phyloP scores from a whole-genome alignment of 805 yeast genomes.

The Maudiozyma serrabonitensis region DNA sequence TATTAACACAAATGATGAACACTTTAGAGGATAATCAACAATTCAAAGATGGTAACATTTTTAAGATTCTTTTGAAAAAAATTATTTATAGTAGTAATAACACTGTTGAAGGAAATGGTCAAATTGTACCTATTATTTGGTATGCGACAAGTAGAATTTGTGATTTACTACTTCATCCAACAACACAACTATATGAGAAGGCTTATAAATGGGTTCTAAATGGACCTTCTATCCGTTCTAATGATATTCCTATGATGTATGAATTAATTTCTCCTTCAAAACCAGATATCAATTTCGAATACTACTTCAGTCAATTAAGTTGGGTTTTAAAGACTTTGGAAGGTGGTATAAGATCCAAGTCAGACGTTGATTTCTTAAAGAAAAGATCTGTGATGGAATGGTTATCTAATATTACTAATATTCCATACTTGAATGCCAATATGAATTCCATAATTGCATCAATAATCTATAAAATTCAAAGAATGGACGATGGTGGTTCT shows the following conservation, averaged over 20 bases:
- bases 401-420: constrained; percentile 43
- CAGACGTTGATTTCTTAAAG: constrained; percentile 47
- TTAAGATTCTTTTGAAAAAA: constrained; percentile 43
- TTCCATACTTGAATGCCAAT: constrained; percentile 39
- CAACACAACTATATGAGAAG: constrained; percentile 65
- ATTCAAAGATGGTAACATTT: constrained; percentile 48
- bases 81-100: constrained; percentile 27
- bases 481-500: constrained; percentile 50
- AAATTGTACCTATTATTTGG: constrained; percentile 43
- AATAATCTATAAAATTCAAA: constrained; percentile 39
- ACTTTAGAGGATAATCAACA: constrained; percentile 34
- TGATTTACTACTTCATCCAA: constrained; percentile 55
- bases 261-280: constrained; percentile 23
- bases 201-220: constrained; percentile 54
- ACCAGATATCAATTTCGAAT: constrained; percentile 24
- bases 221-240: constrained; percentile 30
- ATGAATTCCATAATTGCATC: constrained; percentile 33
- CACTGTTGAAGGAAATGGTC: constrained; percentile 7
- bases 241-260: constrained; percentile 38
- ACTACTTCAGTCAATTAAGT: constrained; percentile 45
- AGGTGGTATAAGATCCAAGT: constrained; percentile 36
- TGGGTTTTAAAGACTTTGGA: constrained; percentile 55
- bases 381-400: constrained; percentile 57
- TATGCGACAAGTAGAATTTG: constrained; percentile 45
- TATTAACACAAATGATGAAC: constrained; percentile 38